Evolutionary conservation across 2,329 filamentous ascomycete genomes (phyloP), one percentile per base, ranked within the genome.

Genomic region (Diaporthe destruens): DNA sequence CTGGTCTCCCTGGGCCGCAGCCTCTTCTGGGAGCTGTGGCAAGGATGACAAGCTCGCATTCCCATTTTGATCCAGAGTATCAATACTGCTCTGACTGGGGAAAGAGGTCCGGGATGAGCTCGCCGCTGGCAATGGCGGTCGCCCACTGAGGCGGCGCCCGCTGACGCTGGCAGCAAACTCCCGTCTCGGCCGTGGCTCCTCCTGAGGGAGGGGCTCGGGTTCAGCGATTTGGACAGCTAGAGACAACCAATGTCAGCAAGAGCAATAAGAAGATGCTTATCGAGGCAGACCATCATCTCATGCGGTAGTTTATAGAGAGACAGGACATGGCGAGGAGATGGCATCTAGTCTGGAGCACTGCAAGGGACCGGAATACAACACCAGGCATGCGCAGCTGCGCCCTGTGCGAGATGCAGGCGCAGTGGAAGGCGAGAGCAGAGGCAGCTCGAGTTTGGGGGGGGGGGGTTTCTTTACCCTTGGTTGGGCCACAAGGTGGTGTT

Each of bases 161-260:
- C 73, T 72, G 54, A 85, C 72, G 44, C 80, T 82, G 14, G 83
- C 85, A 12, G 85, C 81, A 74, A 83, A 87, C 72, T 86, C 85
- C 75, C 84, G 85, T 75, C 83, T 84, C 6, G 77, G 79, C 36
- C 77, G 77, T 34, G 75, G 74, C 44, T 85, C 84, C 51, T 86
- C 84, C 16, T 78, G 75, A 20, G 79, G 75, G 16, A 80, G 76
- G 39, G 78, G 75, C 71, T 83, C 82, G 25, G 88, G 87, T 76
- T 90, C 88, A 59, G 87, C 85, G 73, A 90, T 90, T 77, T 90
- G 88, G 69, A 90, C 89, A 71, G 87, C 88, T 87, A 72, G 55
- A 44, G 57, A 61, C 36, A 49, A 71, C 75, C 80, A 51, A 23
- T 20, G 51, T 73, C 47, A 73, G 72, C 44, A 79, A 77, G 47